Evolutionary conservation across 169 alveolate genomes (phyloP).

Genomic region (Eimeria acervulina): DNA sequence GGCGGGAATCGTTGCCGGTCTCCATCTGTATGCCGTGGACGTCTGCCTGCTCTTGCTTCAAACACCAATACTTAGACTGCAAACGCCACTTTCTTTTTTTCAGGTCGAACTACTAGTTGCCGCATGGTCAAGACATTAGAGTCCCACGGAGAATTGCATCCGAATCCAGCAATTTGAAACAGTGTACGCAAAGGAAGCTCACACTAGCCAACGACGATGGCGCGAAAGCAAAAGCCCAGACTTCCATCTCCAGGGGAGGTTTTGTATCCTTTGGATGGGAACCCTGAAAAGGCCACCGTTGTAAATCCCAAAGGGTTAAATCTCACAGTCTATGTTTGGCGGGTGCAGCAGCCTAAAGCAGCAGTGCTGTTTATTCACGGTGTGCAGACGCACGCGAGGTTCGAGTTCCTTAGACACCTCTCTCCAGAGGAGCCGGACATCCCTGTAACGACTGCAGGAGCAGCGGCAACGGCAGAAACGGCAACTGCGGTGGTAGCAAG

Average conservation of each 20-base stretch:
- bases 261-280: slow-evolving; percentile 70
- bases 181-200: not conserved
- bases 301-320: slow-evolving; percentile 61
- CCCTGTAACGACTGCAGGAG: not conserved
- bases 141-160: not conserved
- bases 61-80: not conserved
- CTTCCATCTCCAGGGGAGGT: slow-evolving; percentile 44
- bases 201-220: not conserved
- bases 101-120: not conserved
- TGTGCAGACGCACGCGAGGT: slow-evolving; percentile 71
- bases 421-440: slow-evolving; percentile 47
- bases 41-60: not conserved
- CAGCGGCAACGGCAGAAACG: not conserved
- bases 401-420: slow-evolving; percentile 75
- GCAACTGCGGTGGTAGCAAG: not conserved
- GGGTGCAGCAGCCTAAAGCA: slow-evolving; percentile 72
- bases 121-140: not conserved
- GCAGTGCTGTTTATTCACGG: slow-evolving; percentile 71
- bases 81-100: not conserved
- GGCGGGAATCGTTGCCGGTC: not conserved
- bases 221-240: not conserved
- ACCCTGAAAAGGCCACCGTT: slow-evolving; percentile 37
- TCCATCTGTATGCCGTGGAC: not conserved
- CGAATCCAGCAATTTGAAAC: not conserved
- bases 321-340: slow-evolving; percentile 68